phyloP scores from a whole-genome alignment of 257 asterid genomes.

The Solanum tacnaense region DNA sequence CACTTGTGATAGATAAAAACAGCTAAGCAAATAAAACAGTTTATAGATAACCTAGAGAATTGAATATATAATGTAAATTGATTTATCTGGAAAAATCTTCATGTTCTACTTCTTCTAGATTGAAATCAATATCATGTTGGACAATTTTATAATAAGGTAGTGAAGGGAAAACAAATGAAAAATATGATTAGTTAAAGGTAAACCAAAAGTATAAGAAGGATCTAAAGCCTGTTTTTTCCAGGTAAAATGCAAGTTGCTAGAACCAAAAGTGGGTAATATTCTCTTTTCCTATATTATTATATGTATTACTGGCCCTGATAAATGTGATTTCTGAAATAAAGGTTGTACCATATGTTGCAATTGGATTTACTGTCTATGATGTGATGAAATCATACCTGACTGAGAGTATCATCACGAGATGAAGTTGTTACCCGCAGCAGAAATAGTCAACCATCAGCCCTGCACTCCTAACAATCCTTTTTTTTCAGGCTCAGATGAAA shows the following conservation, averaged over 20 bases:
- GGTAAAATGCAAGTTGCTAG: background rate
- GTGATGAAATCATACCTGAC: conserved; percentile 54
- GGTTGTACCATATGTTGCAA: conserved; percentile 77
- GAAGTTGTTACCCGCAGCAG: conserved; percentile 25
- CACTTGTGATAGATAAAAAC: background rate
- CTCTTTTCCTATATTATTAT: background rate
- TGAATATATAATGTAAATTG: background rate
- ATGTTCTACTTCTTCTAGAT: background rate
- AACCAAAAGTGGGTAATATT: background rate
- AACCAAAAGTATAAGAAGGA: background rate
- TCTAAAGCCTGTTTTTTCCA: background rate
- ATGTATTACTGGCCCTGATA: background rate
- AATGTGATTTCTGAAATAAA: conserved; percentile 14
- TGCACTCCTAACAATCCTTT: conserved; percentile 24
- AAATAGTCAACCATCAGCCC: conserved; percentile 28
- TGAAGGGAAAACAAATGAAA: background rate
- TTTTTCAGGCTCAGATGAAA: background rate
- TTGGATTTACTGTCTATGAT: conserved; percentile 84
- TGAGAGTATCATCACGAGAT: conserved; percentile 60
- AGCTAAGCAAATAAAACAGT: background rate
- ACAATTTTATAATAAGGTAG: background rate
- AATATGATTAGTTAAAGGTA: background rate
- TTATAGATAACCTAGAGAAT: background rate
- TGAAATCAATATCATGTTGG: background rate
- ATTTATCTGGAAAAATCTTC: background rate